phyloP scores from a whole-genome alignment of 176 grass and related monocot genomes.

The Oryza brachyantha region DNA sequence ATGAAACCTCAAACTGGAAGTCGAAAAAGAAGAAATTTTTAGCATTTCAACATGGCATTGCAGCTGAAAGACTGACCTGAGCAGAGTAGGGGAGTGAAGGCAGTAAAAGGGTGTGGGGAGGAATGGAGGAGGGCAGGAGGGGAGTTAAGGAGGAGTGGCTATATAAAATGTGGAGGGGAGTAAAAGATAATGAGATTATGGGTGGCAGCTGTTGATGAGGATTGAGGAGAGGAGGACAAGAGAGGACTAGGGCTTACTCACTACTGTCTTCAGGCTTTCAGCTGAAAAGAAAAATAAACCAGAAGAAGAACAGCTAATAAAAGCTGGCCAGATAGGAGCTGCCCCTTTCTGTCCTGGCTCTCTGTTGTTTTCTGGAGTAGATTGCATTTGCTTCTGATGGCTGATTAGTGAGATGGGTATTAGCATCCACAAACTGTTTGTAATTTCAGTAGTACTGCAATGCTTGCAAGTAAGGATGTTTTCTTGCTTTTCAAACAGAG shows the following conservation, averaged over 20 bases:
- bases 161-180: constrained; percentile 50
- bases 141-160: constrained; percentile 19
- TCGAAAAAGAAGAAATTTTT: not conserved
- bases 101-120: constrained; percentile 13
- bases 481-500: not conserved
- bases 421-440: not conserved
- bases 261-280: not conserved
- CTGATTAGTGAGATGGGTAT: not conserved
- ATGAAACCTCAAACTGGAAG: not conserved
- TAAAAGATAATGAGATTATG: constrained; percentile 44
- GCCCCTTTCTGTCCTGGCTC: constrained; percentile 12
- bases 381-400: not conserved
- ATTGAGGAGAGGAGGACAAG: constrained; percentile 6
- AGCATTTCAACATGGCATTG: not conserved
- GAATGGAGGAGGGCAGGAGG: not conserved
- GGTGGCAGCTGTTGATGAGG: constrained; percentile 47
- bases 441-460: not conserved
- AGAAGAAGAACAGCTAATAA: not conserved
- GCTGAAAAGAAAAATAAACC: not conserved
- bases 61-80: constrained; percentile 54
- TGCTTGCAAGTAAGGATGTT: constrained; percentile 6
- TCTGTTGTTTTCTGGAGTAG: constrained; percentile 5
- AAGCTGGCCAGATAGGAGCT: constrained; percentile 15
- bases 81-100: constrained; percentile 36
- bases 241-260: not conserved